Percentiles rank a stretch among this genome's conserved stretches.
Evolutionary conservation across 73 alveolate genomes (phyloP).

Genomic region (Halteria grandinella): DNA sequence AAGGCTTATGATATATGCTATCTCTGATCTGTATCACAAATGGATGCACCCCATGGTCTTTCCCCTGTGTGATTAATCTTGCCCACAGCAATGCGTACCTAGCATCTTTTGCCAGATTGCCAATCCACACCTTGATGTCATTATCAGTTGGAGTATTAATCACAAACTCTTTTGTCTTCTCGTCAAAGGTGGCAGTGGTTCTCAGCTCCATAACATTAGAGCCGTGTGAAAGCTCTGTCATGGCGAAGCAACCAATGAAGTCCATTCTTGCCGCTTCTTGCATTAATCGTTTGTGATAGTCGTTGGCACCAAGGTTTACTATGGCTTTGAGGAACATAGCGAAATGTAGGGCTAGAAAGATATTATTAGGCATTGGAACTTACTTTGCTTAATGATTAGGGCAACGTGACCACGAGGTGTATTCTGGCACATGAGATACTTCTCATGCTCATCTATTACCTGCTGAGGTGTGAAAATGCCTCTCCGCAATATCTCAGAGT

Average conservation of each 20-base stretch:
- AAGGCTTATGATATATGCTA: conserved; percentile 57
- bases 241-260: conserved; percentile 78
- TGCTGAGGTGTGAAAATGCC: conserved; percentile 31
- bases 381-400: conserved; percentile 32
- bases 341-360: conserved; percentile 81
- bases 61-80: conserved; percentile 58
- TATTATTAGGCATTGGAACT: too few species aligned
- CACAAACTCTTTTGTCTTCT: conserved; percentile 63
- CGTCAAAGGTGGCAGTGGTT: conserved; percentile 86
- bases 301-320: conserved; percentile 80
- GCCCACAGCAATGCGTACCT: conserved; percentile 81
- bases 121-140: conserved; percentile 84
- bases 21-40: conserved; percentile 82
- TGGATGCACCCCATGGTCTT: conserved; percentile 82
- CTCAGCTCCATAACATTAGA: conserved; percentile 80
- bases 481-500: conserved; percentile 7
- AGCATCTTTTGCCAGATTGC: conserved; percentile 81
- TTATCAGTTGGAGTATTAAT: conserved; percentile 80
- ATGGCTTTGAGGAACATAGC: conserved; percentile 73
- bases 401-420: neutral
- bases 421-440: neutral
- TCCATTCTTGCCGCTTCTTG: too few species aligned
- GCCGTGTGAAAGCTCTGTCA: conserved; percentile 84
- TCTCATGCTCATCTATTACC: conserved; percentile 29
- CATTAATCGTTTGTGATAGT: too few species aligned